These are phyloP conservation scores for Alternaria metachromatica DNA, from an alignment of 2,329 filamentous ascomycete species.

Conservation along the genomic window DNA sequence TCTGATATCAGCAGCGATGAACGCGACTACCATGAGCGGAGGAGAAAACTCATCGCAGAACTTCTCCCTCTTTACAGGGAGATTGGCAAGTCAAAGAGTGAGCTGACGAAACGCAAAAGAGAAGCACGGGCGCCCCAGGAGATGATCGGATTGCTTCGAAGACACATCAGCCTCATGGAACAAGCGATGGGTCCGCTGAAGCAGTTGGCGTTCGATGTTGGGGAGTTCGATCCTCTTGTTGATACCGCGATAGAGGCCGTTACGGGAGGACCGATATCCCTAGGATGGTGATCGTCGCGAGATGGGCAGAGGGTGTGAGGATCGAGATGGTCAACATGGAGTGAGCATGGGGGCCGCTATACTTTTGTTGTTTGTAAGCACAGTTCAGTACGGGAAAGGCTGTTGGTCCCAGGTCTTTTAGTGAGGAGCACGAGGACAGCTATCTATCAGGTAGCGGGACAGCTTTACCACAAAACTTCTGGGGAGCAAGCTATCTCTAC, in stretches of 20 bases:
- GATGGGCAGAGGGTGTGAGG: neutral
- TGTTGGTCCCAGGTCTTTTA: too few relatives aligned
- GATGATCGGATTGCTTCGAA: neutral
- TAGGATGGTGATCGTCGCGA: neutral
- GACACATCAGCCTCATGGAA: neutral
- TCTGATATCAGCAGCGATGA: neutral
- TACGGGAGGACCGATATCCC: neutral
- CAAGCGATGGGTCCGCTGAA: neutral
- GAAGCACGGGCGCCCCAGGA: neutral
- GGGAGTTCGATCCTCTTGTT: neutral
- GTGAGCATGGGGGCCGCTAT: neutral
- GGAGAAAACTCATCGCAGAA: neutral
- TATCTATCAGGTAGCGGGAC: too few relatives aligned
- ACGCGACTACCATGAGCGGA: neutral
- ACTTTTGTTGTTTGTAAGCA: neutral
- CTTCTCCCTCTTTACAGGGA: neutral
- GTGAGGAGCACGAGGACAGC: too few relatives aligned
- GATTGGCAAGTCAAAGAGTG: neutral
- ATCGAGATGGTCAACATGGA: neutral
- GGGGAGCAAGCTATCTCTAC: neutral
- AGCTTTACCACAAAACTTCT: too few relatives aligned
- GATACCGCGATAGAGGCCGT: neutral
- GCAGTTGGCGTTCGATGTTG: neutral
- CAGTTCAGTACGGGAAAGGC: neutral
- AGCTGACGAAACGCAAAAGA: neutral